Base-by-base conservation (phyloP, 2,329 filamentous ascomycete species). In the Lachnellula cervina region DNA sequence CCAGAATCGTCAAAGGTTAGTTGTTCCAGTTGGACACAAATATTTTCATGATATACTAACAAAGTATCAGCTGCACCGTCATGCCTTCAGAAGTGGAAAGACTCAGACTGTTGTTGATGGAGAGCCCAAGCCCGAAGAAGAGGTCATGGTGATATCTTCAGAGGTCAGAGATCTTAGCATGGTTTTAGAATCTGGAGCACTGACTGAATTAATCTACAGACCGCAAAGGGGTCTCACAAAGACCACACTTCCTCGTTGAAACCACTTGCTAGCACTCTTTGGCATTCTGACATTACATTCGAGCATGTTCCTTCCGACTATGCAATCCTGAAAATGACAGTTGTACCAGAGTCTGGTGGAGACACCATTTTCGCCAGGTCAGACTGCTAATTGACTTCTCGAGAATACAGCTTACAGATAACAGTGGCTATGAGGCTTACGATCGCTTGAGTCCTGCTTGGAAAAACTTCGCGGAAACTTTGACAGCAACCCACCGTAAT, bases 391-490 rank as follows among this genome's bases (percentile, higher is more conserved):
- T 32, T 32, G 9, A 32, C 2, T 11, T 32, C 9, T 3, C 9
- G 28, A 32, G 28, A 32, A 11, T 32, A 32, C 28, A 32, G 9
- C 28, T 32, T 4, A 32, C 11, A 11, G 28, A 11, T 32, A 9
- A 32, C 2, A 32, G 28, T 32, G 75, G 74, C 13, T 74, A 74
- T 56, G 79, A 81, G 60, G 70, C 80, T 21, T 82, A 81, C 55
- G 80, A 82, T 61, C 72, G 77, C 7, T 69, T 82, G 7, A 81
- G 78, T 1, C 69, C 71, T 9, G 67, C 76, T 2, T 74, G 78
- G 68, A 71, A 72, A 59, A 71, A 68, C 32, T 74, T 80, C 57
- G 66, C 79, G 1, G 77, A 79, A 57, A 69, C 70, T 0, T 64
- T 81, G 14, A 80, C 77, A 0, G 78, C 75, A 17, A 79, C 76